Evolutionary conservation across 1,284 basidiomycete species (phyloP), one percentile per base, ranked within the genome.

Genomic region (Ustilago bromivora): DNA sequence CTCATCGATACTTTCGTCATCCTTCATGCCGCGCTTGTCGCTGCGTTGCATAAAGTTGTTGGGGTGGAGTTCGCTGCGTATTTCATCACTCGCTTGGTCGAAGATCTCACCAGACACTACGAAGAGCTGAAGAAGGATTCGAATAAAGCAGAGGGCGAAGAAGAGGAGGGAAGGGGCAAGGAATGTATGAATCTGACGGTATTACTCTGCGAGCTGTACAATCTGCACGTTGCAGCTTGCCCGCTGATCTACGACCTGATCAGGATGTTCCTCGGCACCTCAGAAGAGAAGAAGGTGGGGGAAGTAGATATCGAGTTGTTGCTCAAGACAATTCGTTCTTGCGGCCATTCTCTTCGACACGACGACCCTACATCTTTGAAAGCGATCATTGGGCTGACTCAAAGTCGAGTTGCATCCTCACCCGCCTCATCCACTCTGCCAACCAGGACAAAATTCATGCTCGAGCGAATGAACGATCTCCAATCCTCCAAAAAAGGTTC

Each of bases 191-290:
- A 99, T 85, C 88, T 99, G 35, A 89, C 96, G 38, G 91, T 94
- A 0, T 89, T 99, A 10, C 88, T 98, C 28, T 93, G 94, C 3
- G 94, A 98, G 84, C 88, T 99, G 41, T 98, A 98, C 88, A 98
- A 98, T 85, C 94, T 98, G 82, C 93, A 94, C 86, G 93, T 98
- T 31, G 90, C 98, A 53, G 94, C 94, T 1, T 94, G 92, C 68
- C 89, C 92, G 4, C 89, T 99, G 19, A 88, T 98, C 51, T 98
- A 96, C 87, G 96, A 98, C 84, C 86, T 98, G 57, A 92, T 99
- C 76, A 91, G 93, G 4, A 89, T 90, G 9, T 89, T 98, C 65
- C 89, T 99, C 54, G 88, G 90, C 6, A 47, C 56, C 38, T 31
- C 41, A 41, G 15, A 5, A 43, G 6, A 15, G 13, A 28, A 15